Percentiles rank a stretch among this genome's conserved stretches.
Conservation (phyloP, 2,329 filamentous ascomycete genomes). For the Rutstroemia sydowiana region DNA sequence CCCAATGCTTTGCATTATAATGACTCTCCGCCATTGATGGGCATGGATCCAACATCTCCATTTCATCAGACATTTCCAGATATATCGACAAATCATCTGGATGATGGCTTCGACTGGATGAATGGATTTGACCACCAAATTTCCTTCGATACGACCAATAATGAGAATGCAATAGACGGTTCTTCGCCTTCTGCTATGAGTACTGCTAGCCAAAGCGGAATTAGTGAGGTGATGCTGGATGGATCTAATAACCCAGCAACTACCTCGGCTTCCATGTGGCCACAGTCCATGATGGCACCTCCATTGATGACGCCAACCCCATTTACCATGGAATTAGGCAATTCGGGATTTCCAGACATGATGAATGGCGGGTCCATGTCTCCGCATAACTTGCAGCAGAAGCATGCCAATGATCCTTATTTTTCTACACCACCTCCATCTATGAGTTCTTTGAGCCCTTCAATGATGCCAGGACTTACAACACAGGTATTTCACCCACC, state of each 20-base stretch:
- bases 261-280: constrained; percentile 56
- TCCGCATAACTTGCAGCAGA: constrained; percentile 58
- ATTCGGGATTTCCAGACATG: constrained; percentile 70
- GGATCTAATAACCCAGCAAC: constrained; percentile 59
- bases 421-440: constrained; percentile 72
- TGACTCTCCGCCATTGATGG: constrained; percentile 63
- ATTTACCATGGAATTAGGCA: constrained; percentile 68
- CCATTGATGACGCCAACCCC: constrained; percentile 57
- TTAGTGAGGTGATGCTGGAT: constrained; percentile 87
- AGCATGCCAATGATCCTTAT: constrained; percentile 65
- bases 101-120: constrained; percentile 80
- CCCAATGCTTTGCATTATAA: constrained; percentile 75
- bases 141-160: constrained; percentile 59
- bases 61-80: constrained; percentile 51
- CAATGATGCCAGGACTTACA: constrained; percentile 58
- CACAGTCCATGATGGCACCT: constrained; percentile 61
- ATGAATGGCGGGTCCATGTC: constrained; percentile 66
- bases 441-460: constrained; percentile 66
- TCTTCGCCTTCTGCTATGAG: constrained; percentile 96
- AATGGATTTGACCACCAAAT: constrained; percentile 59
- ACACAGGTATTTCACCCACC: constrained; percentile 56
- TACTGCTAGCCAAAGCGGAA: constrained; percentile 83
- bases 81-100: constrained; percentile 52
- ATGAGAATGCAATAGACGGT: constrained; percentile 79
- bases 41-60: constrained; percentile 54